phyloP scores from a whole-genome alignment of 2,329 filamentous ascomycete species.

The Thermothelomyces thermophilus region DNA sequence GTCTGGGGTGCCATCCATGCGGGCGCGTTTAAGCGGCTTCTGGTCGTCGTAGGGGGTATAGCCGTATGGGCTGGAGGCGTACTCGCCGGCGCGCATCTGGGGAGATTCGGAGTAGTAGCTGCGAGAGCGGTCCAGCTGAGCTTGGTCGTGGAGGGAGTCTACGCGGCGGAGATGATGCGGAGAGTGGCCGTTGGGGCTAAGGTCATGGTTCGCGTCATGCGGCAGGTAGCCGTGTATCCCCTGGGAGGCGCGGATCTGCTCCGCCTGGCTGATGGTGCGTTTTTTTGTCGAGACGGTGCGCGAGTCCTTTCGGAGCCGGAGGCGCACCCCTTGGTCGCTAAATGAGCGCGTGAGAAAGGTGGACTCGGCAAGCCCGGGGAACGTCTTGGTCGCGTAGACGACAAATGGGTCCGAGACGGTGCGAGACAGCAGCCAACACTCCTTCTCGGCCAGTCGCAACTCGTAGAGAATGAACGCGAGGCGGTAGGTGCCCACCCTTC shows the following conservation, averaged over 20 bases:
- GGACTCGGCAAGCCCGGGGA: constrained; percentile 73
- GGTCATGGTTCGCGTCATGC: constrained; percentile 17
- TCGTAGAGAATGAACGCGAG: constrained; percentile 75
- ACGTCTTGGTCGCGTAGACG: constrained; percentile 60
- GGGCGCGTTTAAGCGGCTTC: constrained; percentile 20
- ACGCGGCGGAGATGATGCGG: constrained; percentile 20
- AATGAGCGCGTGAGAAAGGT: constrained; percentile 76
- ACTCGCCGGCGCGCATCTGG: constrained; percentile 20
- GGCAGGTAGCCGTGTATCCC: constrained; percentile 15
- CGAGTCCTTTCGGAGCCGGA: constrained; percentile 78
- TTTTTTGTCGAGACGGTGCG: constrained; percentile 49
- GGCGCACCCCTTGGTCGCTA: constrained; percentile 77
- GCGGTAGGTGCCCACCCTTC: constrained; percentile 63
- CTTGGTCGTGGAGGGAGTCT: constrained; percentile 18
- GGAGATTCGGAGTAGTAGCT: constrained; percentile 23
- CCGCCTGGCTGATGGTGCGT: constrained; percentile 30
- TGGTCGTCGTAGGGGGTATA: constrained; percentile 21
- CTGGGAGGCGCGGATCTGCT: constrained; percentile 15
- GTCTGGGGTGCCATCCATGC: constrained; percentile 17
- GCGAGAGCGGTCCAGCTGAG: constrained; percentile 17
- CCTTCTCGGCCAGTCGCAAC: constrained; percentile 39
- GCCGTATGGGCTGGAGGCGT: constrained; percentile 17
- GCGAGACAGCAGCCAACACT: constrained; percentile 32
- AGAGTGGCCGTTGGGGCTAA: constrained; percentile 20
- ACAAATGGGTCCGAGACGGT: constrained; percentile 62